These are phyloP conservation scores for Chlamydomonas urium DNA, from an alignment of 139 green algal genomes.

Conservation along the genomic window DNA sequence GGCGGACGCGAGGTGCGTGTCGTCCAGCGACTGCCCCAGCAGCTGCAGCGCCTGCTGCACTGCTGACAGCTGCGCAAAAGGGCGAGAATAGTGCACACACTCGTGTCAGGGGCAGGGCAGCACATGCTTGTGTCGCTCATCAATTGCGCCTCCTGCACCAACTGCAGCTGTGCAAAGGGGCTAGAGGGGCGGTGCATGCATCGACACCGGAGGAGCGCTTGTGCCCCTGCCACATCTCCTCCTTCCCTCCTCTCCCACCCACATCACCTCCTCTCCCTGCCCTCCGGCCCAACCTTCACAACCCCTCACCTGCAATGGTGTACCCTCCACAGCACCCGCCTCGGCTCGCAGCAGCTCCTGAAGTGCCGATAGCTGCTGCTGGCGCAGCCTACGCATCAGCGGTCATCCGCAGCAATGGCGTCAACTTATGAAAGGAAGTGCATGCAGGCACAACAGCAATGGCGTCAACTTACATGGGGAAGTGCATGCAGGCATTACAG, in stretches of 20 bases:
- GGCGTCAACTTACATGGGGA: too few relatives aligned
- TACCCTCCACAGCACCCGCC: constrained; percentile 24
- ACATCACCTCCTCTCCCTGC: too few relatives aligned
- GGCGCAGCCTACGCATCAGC: background rate
- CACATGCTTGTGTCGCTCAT: too few relatives aligned
- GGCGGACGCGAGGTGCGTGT: constrained; percentile 26
- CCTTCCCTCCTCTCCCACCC: too few relatives aligned
- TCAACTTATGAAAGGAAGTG: background rate
- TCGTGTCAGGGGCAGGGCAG: too few relatives aligned
- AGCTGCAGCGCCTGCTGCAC: constrained; percentile 31
- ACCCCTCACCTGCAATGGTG: constrained; percentile 17
- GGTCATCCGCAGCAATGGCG: background rate
- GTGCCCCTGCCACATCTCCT: too few relatives aligned
- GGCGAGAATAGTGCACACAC: background rate
- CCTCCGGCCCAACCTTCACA: too few relatives aligned
- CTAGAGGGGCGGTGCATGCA: too few relatives aligned
- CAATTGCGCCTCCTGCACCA: too few relatives aligned
- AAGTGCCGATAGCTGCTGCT: constrained; percentile 43
- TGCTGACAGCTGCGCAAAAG: background rate
- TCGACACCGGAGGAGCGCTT: too few relatives aligned
- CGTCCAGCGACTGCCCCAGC: constrained; percentile 29
- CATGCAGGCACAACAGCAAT: background rate
- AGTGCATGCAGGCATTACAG: too few relatives aligned
- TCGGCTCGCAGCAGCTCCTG: constrained; percentile 34
- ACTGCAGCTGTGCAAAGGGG: too few relatives aligned